Conservation (phyloP, 352 stramenopile genomes). For the Globisporangium orthogonon region DNA sequence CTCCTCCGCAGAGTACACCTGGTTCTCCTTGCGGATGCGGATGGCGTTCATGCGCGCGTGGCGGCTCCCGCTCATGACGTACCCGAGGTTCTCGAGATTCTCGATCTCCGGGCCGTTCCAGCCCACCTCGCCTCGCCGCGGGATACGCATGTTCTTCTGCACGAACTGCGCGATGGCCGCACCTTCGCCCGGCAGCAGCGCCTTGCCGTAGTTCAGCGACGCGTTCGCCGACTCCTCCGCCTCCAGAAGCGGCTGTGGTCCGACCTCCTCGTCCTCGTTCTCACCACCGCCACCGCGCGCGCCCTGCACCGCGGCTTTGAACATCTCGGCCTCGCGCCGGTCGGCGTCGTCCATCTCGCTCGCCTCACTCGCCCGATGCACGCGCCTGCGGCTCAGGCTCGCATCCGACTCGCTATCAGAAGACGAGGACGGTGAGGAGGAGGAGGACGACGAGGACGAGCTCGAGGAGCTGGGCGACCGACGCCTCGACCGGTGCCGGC, state of each 20-base stretch:
- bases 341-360: constrained; percentile 50
- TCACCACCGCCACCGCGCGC: constrained; percentile 32
- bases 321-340: constrained; percentile 73
- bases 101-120: constrained; percentile 96
- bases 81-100: constrained; percentile 90
- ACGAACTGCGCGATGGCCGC: constrained; percentile 97
- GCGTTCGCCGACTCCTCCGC: constrained; percentile 39
- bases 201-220: constrained; percentile 88
- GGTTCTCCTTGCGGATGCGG: constrained; percentile 98
- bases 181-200: constrained; percentile 91
- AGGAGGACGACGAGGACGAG: constrained; percentile 1
- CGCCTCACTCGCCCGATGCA: constrained; percentile 12
- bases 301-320: constrained; percentile 87
- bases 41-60: constrained; percentile 99
- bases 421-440: constrained; percentile 1
- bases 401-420: constrained; percentile 9
- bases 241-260: constrained; percentile 67
- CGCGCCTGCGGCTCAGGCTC: constrained; percentile 18
- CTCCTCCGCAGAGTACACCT: constrained; percentile 99
- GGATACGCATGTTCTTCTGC: constrained; percentile 99
- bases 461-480: constrained; percentile 8
- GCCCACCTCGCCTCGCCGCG: constrained; percentile 96
- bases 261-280: constrained; percentile 85
- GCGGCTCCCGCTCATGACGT: constrained; percentile 97
- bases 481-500: constrained; percentile 10